Conservation (phyloP, 2,329 filamentous ascomycete species). For the Hypoxylon sp. region DNA sequence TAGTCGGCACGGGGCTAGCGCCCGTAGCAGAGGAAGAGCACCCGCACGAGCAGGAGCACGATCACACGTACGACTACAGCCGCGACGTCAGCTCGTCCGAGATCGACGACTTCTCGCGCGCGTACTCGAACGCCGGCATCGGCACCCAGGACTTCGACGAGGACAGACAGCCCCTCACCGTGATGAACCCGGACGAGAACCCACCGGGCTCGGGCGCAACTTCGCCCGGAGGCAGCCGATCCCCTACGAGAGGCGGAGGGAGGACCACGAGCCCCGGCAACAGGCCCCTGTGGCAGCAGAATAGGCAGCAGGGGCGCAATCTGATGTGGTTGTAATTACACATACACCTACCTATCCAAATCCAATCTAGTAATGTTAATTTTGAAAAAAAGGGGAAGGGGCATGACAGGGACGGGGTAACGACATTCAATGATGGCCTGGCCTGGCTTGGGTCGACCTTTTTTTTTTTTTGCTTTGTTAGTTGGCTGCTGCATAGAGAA, state of each 20-base stretch:
- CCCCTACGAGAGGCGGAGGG: constrained; percentile 26
- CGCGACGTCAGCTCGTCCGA: constrained; percentile 55
- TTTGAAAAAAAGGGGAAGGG: neutral
- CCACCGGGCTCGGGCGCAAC: constrained; percentile 16
- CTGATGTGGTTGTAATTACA: constrained; percentile 62
- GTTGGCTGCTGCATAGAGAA: constrained; percentile 3
- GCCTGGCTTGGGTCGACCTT: too few relatives aligned
- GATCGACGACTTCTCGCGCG: constrained; percentile 63
- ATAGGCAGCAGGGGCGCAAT: constrained; percentile 64
- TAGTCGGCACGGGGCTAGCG: constrained; percentile 46
- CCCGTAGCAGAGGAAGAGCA: constrained; percentile 49
- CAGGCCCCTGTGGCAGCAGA: constrained; percentile 69
- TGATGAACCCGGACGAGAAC: constrained; percentile 27
- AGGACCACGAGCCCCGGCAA: constrained; percentile 47
- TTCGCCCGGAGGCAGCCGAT: constrained; percentile 23
- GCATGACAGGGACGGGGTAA: neutral
- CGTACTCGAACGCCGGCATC: constrained; percentile 60
- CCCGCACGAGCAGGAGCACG: constrained; percentile 15
- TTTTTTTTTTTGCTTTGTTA: too few relatives aligned
- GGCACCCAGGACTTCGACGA: constrained; percentile 54
- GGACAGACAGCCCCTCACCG: constrained; percentile 56
- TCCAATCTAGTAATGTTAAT: neutral
- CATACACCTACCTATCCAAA: too few relatives aligned
- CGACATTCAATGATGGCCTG: too few relatives aligned
- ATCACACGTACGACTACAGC: constrained; percentile 22